Evolutionary conservation across 2,329 filamentous ascomycete genomes (phyloP), one percentile per base, ranked within the genome.

Genomic region (Sporothrix humicola): DNA sequence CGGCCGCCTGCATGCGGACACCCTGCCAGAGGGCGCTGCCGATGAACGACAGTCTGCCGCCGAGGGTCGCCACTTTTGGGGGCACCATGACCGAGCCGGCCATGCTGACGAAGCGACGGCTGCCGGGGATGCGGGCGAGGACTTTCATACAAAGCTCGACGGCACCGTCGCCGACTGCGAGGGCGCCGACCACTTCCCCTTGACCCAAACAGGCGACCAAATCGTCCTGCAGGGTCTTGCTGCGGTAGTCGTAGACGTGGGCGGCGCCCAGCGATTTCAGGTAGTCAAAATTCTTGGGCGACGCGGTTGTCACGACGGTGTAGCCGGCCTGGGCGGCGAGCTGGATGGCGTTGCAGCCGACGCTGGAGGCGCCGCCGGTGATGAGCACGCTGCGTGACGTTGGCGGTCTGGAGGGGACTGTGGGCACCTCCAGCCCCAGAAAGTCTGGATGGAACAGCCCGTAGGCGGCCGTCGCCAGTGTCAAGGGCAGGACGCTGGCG

Each of bases 291-390:
- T 78, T 78, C 23, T 71, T 69, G 9, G 76, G 75, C 10, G 79
- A 80, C 72, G 76, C 78, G 0, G 79, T 80, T 0, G 83, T 85
- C 3, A 82, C 78, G 3, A 87, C 84, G 13, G 82, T 78, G 74
- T 84, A 85, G 3, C 85, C 85, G 6, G 83, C 80, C 1, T 82
- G 82, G 1, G 79, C 78, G 15, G 83, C 82, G 0, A 87, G 81
- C 75, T 87, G 85, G 44, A 86, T 82, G 2, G 83, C 84, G 71
- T 82, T 83, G 76, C 80, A 81, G 2, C 85, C 85, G 1, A 86
- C 84, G 59, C 79, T 81, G 2, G 83, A 82, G 0, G 85, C 82
- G 5, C 86, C 87, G 23, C 85, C 86, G 82, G 76, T 77, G 10
- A 83, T 75, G 26, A 83, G 54, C 10, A 82, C 65, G 46, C 81